Evolutionary conservation across 768 basidiomycete species (phyloP).

Genomic region (Porphyrellus cyaneotinctus): DNA sequence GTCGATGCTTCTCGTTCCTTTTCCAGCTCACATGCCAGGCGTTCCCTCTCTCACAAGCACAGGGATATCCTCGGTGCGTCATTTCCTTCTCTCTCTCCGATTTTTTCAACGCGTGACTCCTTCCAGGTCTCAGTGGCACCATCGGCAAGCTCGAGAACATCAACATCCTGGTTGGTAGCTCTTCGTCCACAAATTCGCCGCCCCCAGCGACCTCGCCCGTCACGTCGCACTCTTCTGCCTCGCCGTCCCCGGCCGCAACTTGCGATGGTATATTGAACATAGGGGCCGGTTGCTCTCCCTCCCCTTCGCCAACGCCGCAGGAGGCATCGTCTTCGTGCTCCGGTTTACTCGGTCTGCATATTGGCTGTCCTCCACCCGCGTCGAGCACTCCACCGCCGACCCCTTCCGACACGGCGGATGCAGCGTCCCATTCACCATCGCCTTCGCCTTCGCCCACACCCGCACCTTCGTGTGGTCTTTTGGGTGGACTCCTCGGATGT

Average conservation of each 20-base stretch:
- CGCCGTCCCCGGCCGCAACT: not conserved
- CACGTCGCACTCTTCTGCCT: not conserved
- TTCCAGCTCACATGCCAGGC: conserved; percentile 33
- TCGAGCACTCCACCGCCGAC: not conserved
- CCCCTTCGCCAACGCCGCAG: too few relatives aligned
- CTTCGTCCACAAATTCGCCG: not conserved
- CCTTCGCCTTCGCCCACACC: not conserved
- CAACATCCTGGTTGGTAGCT: not conserved
- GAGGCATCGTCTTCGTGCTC: not conserved
- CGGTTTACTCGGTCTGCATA: not conserved
- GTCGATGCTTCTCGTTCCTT: conserved; percentile 39
- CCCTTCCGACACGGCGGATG: not conserved
- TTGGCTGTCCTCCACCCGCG: not conserved
- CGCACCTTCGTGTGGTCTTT: not conserved
- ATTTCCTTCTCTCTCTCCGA: not conserved
- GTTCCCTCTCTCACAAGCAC: conserved; percentile 27
- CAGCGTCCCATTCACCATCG: not conserved
- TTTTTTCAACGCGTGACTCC: not conserved
- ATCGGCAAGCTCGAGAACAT: not conserved
- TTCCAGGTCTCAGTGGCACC: conserved; percentile 10
- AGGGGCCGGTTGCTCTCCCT: conserved; percentile 2
- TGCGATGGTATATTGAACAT: not conserved
- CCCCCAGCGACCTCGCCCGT: conserved; percentile 9
- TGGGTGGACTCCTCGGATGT: not conserved
- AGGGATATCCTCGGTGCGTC: conserved; percentile 15